Conservation (phyloP, 805 yeast genomes). For the Grigorovia jiainica region DNA sequence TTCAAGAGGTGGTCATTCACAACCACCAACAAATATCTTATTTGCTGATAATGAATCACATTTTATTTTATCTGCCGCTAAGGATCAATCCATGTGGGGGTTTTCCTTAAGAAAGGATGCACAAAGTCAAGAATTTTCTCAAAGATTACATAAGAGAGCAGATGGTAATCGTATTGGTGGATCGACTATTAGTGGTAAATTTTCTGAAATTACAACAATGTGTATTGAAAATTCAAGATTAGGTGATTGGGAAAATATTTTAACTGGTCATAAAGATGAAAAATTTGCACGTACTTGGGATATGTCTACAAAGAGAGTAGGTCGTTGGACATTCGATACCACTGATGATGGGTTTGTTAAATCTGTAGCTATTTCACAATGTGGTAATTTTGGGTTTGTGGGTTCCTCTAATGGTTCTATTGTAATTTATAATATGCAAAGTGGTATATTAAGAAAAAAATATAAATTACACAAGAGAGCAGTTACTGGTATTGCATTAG, state of each 20-base stretch:
- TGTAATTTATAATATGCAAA: conserved; percentile 80
- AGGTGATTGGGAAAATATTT: conserved; percentile 88
- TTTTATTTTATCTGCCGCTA: conserved; percentile 74
- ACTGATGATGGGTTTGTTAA: conserved; percentile 72
- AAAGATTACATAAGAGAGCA: conserved; percentile 42
- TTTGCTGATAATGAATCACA: conserved; percentile 81
- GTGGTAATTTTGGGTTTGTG: conserved; percentile 91
- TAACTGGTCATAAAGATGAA: conserved; percentile 83
- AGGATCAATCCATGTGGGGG: conserved; percentile 80
- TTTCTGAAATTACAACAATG: conserved; percentile 64
- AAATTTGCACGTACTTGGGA: conserved; percentile 87
- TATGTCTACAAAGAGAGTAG: conserved; percentile 67
- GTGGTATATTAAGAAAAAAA: conserved; percentile 71
- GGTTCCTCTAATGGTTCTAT: conserved; percentile 85
- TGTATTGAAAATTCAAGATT: conserved; percentile 67
- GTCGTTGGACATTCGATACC: conserved; percentile 60
- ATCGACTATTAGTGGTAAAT: conserved; percentile 52
- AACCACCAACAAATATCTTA: conserved; percentile 67
- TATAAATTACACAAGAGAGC: conserved; percentile 65
- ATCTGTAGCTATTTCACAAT: conserved; percentile 70
- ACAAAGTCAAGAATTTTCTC: conserved; percentile 89
- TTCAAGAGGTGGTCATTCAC: conserved; percentile 95
- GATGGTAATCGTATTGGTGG: conserved; percentile 50
- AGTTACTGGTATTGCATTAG: conserved; percentile 82
- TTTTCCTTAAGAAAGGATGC: conserved; percentile 93